These are phyloP conservation scores for Dothideomycetes sp. DNA, from an alignment of 2,329 filamentous ascomycete genomes.

Conservation along the genomic window DNA sequence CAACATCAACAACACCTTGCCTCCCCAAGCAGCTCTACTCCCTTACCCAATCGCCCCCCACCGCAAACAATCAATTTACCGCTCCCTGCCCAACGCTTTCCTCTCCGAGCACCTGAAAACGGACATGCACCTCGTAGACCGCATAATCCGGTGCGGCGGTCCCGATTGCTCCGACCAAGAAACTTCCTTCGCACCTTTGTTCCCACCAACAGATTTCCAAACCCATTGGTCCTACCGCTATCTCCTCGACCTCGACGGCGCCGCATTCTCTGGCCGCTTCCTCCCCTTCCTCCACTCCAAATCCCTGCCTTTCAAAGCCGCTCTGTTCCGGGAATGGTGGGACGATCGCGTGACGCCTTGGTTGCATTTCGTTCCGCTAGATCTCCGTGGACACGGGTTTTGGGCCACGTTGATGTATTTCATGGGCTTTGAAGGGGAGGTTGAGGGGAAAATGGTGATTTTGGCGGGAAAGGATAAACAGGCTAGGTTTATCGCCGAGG, in stretches of 20 bases:
- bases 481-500: slow-evolving; percentile 55
- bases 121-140: slow-evolving; percentile 52
- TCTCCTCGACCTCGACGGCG: slow-evolving; percentile 62
- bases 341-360: slow-evolving; percentile 64
- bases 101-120: slow-evolving; percentile 47
- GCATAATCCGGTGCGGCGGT: slow-evolving; percentile 47
- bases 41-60: slow-evolving; percentile 31
- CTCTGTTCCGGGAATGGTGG: slow-evolving; percentile 71
- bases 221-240: slow-evolving; percentile 58
- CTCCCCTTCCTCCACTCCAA: slow-evolving; percentile 56
- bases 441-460: slow-evolving; percentile 39
- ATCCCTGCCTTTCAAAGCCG: slow-evolving; percentile 60
- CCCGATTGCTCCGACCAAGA: slow-evolving; percentile 45
- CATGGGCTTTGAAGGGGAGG: slow-evolving; percentile 44
- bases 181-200: slow-evolving; percentile 41
- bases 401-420: slow-evolving; percentile 71
- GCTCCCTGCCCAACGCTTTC: slow-evolving; percentile 43
- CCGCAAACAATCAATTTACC: slow-evolving; percentile 44
- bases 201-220: slow-evolving; percentile 41
- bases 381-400: slow-evolving; percentile 62
- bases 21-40: slow-evolving; percentile 49
- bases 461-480: slow-evolving; percentile 45
- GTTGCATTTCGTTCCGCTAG: slow-evolving; percentile 73
- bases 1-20: slow-evolving; percentile 42
- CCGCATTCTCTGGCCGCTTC: slow-evolving; percentile 56